Base-by-base conservation (phyloP, 139 green algal genomes). In the Chlamydomonas asymmetrica region DNA sequence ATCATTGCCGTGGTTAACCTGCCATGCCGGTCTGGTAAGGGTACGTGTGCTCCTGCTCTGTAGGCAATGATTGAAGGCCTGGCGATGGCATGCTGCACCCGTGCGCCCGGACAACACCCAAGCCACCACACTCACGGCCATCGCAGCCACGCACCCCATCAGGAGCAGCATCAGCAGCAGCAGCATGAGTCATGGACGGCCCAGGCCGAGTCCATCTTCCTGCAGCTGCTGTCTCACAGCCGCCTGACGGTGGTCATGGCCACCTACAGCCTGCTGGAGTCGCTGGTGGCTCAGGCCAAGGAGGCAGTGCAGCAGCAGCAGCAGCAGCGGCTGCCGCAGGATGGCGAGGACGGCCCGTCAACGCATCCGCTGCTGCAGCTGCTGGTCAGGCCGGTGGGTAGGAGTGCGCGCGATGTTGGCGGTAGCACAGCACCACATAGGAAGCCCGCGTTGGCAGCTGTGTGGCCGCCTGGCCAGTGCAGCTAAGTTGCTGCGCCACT, bases 1-100 rank as follows among this genome's bases (percentile, higher is more conserved):
- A n/a, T n/a, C n/a, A n/a, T 37, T 31, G 25, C 56, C 4, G 23
- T 77, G 59, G 40, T 63, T 37, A 60, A 60, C 32, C 52, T 77
- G 13, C 27, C 59, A 29, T 27, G 52, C 20, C 37, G 64, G n/a
- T n/a, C n/a, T n/a, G n/a, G n/a, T n/a, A 27, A 9, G 57, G 2
- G 2, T 22, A 2, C 13, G 57, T 22, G 2, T 27, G 4, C 1
- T 64, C 29, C n/a, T n/a, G n/a, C n/a, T n/a, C n/a, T n/a, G n/a
- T n/a, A 75, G 61, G 68, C 70, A 0, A 34, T 82, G 39, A n/a
- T 87, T 1, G 62, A 80, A 40, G 81, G 73, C 4, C 49, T 82
- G 32, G 76, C 76, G 34, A 38, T 71, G 20, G 63, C 70, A 49
- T 82, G 66, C 64, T 41, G 66, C 38, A 6, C n/a, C 32, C 6